Conservation (phyloP, 352 stramenopile genomes). For the Blastocystis hominis region DNA sequence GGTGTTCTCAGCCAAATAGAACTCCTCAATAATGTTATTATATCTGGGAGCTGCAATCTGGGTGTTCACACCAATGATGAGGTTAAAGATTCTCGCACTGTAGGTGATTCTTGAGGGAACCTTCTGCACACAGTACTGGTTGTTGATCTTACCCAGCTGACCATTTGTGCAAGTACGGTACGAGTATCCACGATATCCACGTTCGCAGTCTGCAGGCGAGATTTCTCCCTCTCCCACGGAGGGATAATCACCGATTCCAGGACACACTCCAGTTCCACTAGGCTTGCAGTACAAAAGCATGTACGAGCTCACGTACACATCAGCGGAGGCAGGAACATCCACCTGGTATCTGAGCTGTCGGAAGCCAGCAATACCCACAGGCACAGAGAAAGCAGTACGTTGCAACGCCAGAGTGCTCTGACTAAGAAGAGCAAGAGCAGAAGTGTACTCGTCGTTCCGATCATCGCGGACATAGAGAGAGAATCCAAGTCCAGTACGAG, state of each 20-base stretch:
- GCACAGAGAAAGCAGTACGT: background rate
- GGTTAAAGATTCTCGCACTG: too few species aligned
- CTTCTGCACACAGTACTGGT: background rate
- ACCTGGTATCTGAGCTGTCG: background rate
- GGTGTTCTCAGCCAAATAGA: background rate
- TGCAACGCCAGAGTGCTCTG: background rate
- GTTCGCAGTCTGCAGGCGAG: background rate
- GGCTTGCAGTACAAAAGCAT: background rate
- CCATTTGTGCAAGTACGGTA: background rate
- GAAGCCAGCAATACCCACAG: slow-evolving; percentile 22
- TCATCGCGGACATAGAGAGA: background rate
- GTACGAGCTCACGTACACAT: background rate
- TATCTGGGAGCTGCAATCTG: too few species aligned
- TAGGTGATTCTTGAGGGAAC: background rate
- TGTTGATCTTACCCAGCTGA: background rate
- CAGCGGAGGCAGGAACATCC: background rate
- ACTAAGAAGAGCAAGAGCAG: background rate
- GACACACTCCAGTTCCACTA: background rate
- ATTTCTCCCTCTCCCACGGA: background rate
- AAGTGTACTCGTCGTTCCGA: background rate
- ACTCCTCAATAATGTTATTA: slow-evolving; percentile 22
- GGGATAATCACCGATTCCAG: background rate
- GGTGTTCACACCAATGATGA: too few species aligned
- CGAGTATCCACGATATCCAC: background rate
- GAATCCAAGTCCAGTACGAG: background rate